Evolutionary conservation across 1,139 yeast species (phyloP), one percentile per base, ranked within the genome.

Genomic region (Lodderomyces elongisporus): DNA sequence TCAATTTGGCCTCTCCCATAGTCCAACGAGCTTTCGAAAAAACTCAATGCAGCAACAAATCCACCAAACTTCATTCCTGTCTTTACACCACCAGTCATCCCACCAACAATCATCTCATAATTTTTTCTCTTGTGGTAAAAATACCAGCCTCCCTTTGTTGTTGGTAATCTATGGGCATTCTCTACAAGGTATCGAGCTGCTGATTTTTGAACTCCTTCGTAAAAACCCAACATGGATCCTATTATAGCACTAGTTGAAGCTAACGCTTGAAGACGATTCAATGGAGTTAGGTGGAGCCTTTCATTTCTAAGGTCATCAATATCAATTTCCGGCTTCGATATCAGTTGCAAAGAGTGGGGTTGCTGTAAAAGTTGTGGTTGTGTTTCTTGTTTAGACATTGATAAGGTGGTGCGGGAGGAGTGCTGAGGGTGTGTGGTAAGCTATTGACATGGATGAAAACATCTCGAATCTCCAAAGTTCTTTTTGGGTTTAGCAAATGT

Each of bases 51-150:
- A 0, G 72, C 64, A 1, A 78, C 73, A 4, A 74, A 68, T 0
- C 54, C 38, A 2, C 78, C 64, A 38, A 67, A 66, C 44, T 73
- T 77, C 13, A 57, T 34, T 0, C 74, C 70, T 17, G 63, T 66
- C 35, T 51, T 54, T 17, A 69, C 40, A 0, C 79, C 84, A 10
- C 49, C 42, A 12, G 58, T 59, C 42, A 74, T 55, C 0, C 84
- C 85, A 17, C 61, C 62, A 35, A 74, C 65, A 27, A 83, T 58
- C 60, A 85, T 77, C 28, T 81, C 83, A 53, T 84, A 84, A 55
- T 84, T 83, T 60, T 85, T 85, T 44, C 87, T 72, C 56, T 84
- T 85, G 56, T 85, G 94, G 57, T 87, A 85, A 52, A 82, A 83
- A 52, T 83, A 87, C 95, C 95, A 85, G 0, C 91, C 93, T 22